These are phyloP conservation scores for Colletotrichum navitas DNA, from an alignment of 2,329 filamentous ascomycete species.

Conservation along the genomic window DNA sequence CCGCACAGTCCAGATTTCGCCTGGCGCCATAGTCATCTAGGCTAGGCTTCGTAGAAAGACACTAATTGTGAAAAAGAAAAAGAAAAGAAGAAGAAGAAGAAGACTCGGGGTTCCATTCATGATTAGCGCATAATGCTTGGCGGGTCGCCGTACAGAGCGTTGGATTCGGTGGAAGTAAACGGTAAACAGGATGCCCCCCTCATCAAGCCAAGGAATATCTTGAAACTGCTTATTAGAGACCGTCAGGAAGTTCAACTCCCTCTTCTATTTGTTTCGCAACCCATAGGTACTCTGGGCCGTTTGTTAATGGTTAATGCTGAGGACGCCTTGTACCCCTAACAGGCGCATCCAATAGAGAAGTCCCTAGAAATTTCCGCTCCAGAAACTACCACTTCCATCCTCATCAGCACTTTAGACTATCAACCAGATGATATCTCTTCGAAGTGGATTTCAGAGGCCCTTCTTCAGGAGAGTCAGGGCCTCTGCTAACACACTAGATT, in stretches of 20 bases:
- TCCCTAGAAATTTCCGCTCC: no score
- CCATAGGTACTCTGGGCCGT: no score
- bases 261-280: no score
- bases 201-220: slow-evolving; percentile 51
- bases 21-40: slow-evolving; percentile 40
- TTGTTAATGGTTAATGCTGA: no score
- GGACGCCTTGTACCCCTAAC: no score
- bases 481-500: no score
- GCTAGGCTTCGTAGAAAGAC: slow-evolving; percentile 41
- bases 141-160: slow-evolving; percentile 47
- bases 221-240: slow-evolving; percentile 46
- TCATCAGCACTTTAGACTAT: no score
- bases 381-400: slow-evolving; percentile 17
- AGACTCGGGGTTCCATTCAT: slow-evolving; percentile 3
- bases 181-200: slow-evolving; percentile 50
- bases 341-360: no score
- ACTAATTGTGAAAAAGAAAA: slow-evolving; percentile 27
- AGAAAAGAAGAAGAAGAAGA: no score
- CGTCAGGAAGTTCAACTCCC: slow-evolving; percentile 42
- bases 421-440: no score
- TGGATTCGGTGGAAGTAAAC: slow-evolving; percentile 52
- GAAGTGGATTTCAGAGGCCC: no score
- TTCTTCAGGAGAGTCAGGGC: no score
- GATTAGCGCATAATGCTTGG: slow-evolving; percentile 34
- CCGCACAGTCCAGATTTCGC: slow-evolving; percentile 43